These are phyloP conservation scores for Penicillium subrubescens DNA, from an alignment of 495 filamentous ascomycete species.

Conservation along the genomic window DNA sequence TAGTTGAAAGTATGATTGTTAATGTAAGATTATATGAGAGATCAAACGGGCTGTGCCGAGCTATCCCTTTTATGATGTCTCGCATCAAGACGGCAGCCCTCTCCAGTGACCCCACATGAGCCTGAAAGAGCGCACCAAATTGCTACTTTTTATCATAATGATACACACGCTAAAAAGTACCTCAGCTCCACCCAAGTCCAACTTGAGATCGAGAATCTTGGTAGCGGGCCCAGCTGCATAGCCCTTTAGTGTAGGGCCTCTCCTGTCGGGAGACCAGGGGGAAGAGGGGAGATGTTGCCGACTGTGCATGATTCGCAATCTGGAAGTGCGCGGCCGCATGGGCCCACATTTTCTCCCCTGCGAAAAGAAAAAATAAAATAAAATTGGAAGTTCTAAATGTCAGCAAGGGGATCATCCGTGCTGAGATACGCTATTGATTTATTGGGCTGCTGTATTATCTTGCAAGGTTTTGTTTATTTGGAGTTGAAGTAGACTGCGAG, in stretches of 20 bases:
- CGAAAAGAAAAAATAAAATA: neutral
- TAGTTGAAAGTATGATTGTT: neutral
- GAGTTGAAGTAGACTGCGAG: neutral
- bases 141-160: neutral
- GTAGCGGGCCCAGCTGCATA: neutral
- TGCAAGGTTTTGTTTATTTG: neutral
- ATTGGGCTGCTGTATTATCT: neutral
- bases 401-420: constrained; percentile 21
- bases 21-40: constrained; percentile 12
- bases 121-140: neutral
- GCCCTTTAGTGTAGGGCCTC: neutral
- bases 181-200: constrained; percentile 11
- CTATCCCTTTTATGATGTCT: constrained; percentile 33
- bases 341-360: constrained; percentile 14
- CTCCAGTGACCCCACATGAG: neutral
- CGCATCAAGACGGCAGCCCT: constrained; percentile 17
- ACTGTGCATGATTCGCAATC: constrained; percentile 20
- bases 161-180: neutral
- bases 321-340: constrained; percentile 13
- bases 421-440: constrained; percentile 16
- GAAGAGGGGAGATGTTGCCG: neutral
- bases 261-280: constrained; percentile 2
- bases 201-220: constrained; percentile 7
- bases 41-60: constrained; percentile 7
- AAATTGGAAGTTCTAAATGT: neutral